Evolutionary conservation across 805 yeast genomes (phyloP), one percentile per base, ranked within the genome.

Genomic region (Torulaspora gathmanii): DNA sequence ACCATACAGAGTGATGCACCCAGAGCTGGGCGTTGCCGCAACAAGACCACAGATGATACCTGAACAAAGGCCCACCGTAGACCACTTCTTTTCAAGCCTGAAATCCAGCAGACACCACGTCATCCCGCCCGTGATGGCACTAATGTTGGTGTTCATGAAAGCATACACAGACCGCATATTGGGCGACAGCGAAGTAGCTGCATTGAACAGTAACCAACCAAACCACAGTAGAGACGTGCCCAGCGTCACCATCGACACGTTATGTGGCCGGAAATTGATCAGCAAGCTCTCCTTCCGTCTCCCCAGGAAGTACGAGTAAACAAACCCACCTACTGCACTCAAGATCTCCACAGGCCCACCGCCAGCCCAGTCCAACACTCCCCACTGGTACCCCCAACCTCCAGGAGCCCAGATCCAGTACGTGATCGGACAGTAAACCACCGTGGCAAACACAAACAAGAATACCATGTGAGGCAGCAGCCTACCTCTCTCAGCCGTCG

Each of bases 341-440:
- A 86, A 75, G 45, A 93, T 87, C 65, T 91, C 98, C 22, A 91
- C 96, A 0, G 97, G 95, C 0, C 97, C 97, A 45, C 98, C 98
- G 25, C 99, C 99, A 19, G 99, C 99, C 65, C 86, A 91, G 64
- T 91, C 99, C 41, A 91, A 72, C 1, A 83, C 98, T 5, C 95
- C 96, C 81, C 95, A 91, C 55, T 80, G 73, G 54, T 75, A 75
- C 29, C 96, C 96, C 98, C 98, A 91, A 31, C 99, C 98, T 37
- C 82, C 82, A 1, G 86, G 61, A 45, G 88, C 84, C 98, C 98
- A 91, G 44, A 86, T 80, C 97, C 98, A 90, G 68, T 81, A 87
- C 5, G 91, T 91, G n/a, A 91, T 77, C 0, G 98, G 98, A 63
- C 95, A 85, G 68, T 91, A 91, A 11, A 90, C 97, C 4, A 87